Evolutionary conservation across 257 asterid species (phyloP), one percentile per base, ranked within the genome.

Genomic region (Fraxinus cuspidata): DNA sequence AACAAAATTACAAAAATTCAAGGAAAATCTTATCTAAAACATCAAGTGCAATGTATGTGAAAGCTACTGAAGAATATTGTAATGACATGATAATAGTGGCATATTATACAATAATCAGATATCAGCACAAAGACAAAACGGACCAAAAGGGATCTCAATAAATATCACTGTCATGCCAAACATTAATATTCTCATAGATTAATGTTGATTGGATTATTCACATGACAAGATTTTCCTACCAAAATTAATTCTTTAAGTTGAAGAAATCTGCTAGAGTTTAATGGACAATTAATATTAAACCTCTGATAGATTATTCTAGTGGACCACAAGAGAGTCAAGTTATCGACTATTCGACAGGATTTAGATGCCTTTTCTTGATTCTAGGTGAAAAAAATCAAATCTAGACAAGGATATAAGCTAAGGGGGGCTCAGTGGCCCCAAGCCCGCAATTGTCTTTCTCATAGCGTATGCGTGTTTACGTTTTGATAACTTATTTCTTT

Each of bases 361-460:
- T 38, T 38, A 38, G 80, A 85, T 85, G 76, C 84, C 76, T 42
- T 51, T 42, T 21, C 35, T 56, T 42, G 81, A 85, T 83, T 78
- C 86, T 76, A 68, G 34, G 25, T 35, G 60, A 35, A 79, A 77
- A 77, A 72, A 40, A 34, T 67, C 70, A 35, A 51, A 25, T 49
- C 6, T 2, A 38, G 80, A 76, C 72, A 65, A 51, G 10, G 65
- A 18, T 56, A 18, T 56, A 16, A 47, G 56, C 56, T 16, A 47
- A 47, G 56, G n/a, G n/a, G 18, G 56, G 2, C 53, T 13, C 40
- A 7, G n/a, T 13, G 6, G 40, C 4, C 8, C 40, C 40, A 37
- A 37, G 40, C 40, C 40, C 2, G 10, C 40, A 37, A 37, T 37
- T 3, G 4, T 47, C 56, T 47, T 16, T 47, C 16, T 12, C 15